Percentiles rank a stretch among this genome's conserved stretches.
phyloP scores from a whole-genome alignment of 2,329 filamentous ascomycete genomes.

The Penicillium sp. region DNA sequence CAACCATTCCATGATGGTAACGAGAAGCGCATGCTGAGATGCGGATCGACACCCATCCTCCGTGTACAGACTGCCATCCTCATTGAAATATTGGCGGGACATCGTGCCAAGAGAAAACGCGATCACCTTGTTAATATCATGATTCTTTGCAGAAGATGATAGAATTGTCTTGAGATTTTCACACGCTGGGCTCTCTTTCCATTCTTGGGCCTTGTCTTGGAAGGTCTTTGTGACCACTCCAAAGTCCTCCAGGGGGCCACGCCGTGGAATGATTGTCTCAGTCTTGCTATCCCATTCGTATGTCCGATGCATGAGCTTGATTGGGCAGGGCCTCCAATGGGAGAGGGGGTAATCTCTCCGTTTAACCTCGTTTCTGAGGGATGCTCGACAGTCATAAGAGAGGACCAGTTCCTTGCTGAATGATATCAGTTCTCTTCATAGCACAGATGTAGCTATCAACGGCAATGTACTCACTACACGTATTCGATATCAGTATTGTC shows the following conservation, averaged over 20 bases:
- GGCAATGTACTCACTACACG: neutral
- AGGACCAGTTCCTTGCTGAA: neutral
- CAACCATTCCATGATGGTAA: slow-evolving; percentile 11
- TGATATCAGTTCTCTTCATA: neutral
- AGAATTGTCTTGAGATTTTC: neutral
- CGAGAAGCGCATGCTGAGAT: slow-evolving; percentile 12
- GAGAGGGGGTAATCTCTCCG: neutral
- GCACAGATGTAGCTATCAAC: neutral
- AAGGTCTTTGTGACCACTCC: neutral
- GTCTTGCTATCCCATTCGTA: neutral
- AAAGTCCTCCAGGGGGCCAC: neutral
- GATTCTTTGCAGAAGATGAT: neutral
- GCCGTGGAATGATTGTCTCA: neutral
- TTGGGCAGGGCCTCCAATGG: neutral
- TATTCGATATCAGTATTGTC: neutral
- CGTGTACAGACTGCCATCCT: no score
- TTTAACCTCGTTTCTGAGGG: neutral
- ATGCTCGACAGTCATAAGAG: neutral
- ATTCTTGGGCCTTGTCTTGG: neutral
- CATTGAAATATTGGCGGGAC: neutral
- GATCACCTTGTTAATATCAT: neutral
- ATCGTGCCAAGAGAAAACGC: neutral
- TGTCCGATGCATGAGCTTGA: neutral
- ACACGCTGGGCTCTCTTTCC: neutral
- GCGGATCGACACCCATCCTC: neutral